phyloP scores from a whole-genome alignment of 2,329 filamentous ascomycete genomes.

The Penicillium frequentans region DNA sequence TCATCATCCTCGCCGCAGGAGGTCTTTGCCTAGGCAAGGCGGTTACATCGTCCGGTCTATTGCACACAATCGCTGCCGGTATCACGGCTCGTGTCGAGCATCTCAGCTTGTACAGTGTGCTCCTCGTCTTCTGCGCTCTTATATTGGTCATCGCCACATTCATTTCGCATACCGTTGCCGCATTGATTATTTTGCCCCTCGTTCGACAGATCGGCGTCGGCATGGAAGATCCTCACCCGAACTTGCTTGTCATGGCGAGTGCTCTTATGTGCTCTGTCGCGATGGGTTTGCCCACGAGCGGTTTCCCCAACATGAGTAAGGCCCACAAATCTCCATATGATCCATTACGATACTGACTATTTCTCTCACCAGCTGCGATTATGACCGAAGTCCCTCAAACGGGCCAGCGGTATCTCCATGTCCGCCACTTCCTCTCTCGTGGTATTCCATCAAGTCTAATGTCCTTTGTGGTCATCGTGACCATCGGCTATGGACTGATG shows the following conservation, averaged over 20 bases:
- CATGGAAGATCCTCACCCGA: slow-evolving; percentile 90
- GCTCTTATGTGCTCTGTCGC: slow-evolving; percentile 97
- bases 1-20: slow-evolving; percentile 95
- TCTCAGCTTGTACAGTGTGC: slow-evolving; percentile 79
- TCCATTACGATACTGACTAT: slow-evolving; percentile 7
- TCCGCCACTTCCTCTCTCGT: slow-evolving; percentile 92
- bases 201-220: slow-evolving; percentile 79
- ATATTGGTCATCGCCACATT: slow-evolving; percentile 95
- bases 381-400: slow-evolving; percentile 97
- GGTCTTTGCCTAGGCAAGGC: slow-evolving; percentile 90
- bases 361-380: slow-evolving; percentile 71
- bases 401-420: slow-evolving; percentile 85
- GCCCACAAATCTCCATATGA: slow-evolving; percentile 7
- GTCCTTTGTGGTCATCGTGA: slow-evolving; percentile 78
- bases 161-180: slow-evolving; percentile 95
- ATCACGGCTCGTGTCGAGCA: slow-evolving; percentile 75
- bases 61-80: slow-evolving; percentile 78
- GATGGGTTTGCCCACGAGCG: slow-evolving; percentile 93
- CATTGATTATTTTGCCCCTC: slow-evolving; percentile 88
- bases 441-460: slow-evolving; percentile 85
- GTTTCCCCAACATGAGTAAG: slow-evolving; percentile 99
- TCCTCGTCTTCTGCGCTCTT: slow-evolving; percentile 79
- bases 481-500: slow-evolving; percentile 90
- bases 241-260: slow-evolving; percentile 90
- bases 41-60: slow-evolving; percentile 86